Base-by-base conservation (phyloP, 164 flowering plant genomes). In the Vitis amurensis region DNA sequence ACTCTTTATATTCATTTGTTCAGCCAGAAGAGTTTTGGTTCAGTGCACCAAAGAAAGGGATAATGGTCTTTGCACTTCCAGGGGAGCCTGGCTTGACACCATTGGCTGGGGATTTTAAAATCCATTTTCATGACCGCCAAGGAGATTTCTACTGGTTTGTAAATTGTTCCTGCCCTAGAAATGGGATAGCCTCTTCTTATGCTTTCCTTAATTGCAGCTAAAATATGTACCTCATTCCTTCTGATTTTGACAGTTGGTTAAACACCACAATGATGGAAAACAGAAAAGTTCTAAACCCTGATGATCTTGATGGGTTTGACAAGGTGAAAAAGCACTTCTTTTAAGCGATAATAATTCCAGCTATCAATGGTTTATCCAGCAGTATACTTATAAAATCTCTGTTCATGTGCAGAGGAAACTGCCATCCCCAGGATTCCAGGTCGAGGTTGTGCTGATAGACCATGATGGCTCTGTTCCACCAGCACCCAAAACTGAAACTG, bases 1-100 rank as follows among this genome's bases (percentile, higher is more conserved):
- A 10, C 11, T 19, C 13, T n/a, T n/a, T 52, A 9, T 8, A 13
- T 15, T 30, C 44, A 44, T 15, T 62, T 80, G 55, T 73, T 75
- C 90, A 94, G 99, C 87, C 99, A 23, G 99, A 94, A 81, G 95
- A 89, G 70, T 88, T 80, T 78, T 94, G 99, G 99, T 92, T 94
- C 73, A 84, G 76, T 81, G 95, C 99, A 9, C 99, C 99, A 53
- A 92, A 83, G 85, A 94, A 94, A 79, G 99, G 97, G 71, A 78
- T 94, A 29, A 90, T 90, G 98, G 99, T 94, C 44, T 94, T 94
- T 82, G 94, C 99, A 53, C 76, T 94, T 68, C 99, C 99, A 1
- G 99, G 99, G 71, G 99, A 94, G 74, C 97, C 97, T 76, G 99
- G 99, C 70, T 79, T 94, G 71, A 78, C 98, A 17, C 96, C 92